These are phyloP conservation scores for Xylaria longipes DNA, from an alignment of 495 filamentous ascomycete species.

Conservation along the genomic window DNA sequence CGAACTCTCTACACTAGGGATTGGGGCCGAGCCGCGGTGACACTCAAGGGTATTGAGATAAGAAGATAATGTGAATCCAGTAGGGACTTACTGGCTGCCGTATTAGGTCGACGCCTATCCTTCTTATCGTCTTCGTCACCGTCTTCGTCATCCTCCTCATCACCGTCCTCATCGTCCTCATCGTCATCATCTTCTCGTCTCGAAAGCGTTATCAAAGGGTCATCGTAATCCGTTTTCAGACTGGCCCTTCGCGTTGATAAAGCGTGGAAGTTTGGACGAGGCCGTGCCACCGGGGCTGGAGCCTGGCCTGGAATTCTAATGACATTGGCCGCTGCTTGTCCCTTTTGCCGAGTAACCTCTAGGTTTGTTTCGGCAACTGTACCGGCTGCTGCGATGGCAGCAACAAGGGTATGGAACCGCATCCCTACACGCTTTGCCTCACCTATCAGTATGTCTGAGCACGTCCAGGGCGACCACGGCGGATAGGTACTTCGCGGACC, in stretches of 20 bases:
- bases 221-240: background rate
- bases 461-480: background rate
- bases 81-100: constrained; percentile 14
- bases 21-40: background rate
- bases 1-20: background rate
- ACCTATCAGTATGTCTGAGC: background rate
- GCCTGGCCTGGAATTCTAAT: background rate
- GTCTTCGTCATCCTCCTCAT: constrained; percentile 3
- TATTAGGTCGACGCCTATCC: background rate
- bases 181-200: constrained; percentile 1
- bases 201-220: background rate
- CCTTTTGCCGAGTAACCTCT: background rate
- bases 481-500: background rate
- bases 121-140: background rate
- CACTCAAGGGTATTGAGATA: background rate
- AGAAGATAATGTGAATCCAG: background rate
- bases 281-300: background rate
- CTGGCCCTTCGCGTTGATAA: background rate
- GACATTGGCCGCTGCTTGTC: background rate
- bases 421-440: background rate
- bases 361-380: constrained; percentile 6
- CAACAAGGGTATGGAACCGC: background rate
- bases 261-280: background rate
- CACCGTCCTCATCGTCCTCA: background rate
- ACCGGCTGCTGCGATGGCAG: background rate